Conservation (phyloP, 805 yeast species). For the Candida easanensis region DNA sequence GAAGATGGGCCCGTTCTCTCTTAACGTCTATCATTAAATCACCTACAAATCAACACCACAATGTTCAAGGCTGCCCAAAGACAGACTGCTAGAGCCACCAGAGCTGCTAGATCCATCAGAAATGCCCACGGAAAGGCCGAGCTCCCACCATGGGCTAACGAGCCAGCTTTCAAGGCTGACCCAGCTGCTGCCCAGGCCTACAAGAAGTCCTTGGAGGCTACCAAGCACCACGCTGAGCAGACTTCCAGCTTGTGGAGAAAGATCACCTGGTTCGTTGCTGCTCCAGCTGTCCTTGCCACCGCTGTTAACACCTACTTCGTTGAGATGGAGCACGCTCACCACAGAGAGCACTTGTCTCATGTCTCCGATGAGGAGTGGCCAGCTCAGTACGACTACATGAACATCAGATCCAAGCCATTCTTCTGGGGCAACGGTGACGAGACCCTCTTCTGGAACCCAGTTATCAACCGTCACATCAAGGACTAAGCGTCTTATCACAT, state of each 20-base stretch:
- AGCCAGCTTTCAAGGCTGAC: conserved; percentile 44
- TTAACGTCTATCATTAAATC: no score
- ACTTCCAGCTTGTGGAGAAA: conserved; percentile 84
- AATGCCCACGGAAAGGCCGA: conserved; percentile 23
- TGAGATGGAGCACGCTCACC: conserved; percentile 88
- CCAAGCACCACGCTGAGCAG: conserved; percentile 74
- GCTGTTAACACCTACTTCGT: conserved; percentile 77
- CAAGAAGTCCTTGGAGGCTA: conserved; percentile 56
- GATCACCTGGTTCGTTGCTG: conserved; percentile 73
- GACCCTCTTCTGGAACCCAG: conserved; percentile 95
- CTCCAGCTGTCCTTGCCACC: conserved; percentile 75
- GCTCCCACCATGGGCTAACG: conserved; percentile 40
- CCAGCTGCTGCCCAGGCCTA: conserved; percentile 62
- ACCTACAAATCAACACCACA: conserved; percentile 9
- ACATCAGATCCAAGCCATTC: conserved; percentile 81
- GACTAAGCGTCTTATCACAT: conserved; percentile 7
- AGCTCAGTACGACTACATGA: conserved; percentile 83
- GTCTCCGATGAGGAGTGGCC: conserved; percentile 93
- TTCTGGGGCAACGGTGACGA: conserved; percentile 99
- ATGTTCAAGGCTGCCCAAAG: conserved; percentile 43
- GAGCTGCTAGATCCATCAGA: conserved; percentile 23
- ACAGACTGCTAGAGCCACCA: conserved; percentile 12
- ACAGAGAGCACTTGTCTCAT: conserved; percentile 69
- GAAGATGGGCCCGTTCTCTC: no score
- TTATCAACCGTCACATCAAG: conserved; percentile 80